phyloP scores from a whole-genome alignment of 2,329 filamentous ascomycete species.

The Cladosporium oxysporum region DNA sequence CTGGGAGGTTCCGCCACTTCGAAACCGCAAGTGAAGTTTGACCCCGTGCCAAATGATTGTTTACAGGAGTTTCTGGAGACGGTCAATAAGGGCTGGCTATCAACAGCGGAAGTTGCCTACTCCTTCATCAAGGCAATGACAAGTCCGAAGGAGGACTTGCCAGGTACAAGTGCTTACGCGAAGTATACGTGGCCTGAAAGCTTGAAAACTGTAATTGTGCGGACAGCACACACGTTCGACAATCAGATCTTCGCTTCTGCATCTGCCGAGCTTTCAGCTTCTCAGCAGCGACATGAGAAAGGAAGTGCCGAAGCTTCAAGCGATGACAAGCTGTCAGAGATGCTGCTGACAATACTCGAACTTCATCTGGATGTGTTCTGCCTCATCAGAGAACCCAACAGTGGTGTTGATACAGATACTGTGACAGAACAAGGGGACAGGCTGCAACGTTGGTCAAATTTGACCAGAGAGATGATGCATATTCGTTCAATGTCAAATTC shows the following conservation, averaged over 20 bases:
- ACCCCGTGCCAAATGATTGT: conserved; percentile 35
- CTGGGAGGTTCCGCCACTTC: conserved; percentile 22
- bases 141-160: neutral
- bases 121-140: conserved; percentile 12
- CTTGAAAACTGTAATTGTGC: conserved; percentile 57
- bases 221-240: conserved; percentile 57
- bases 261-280: conserved; percentile 18
- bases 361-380: conserved; percentile 67
- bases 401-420: conserved; percentile 55
- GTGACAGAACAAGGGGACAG: conserved; percentile 59
- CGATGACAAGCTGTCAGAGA: conserved; percentile 45
- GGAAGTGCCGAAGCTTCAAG: conserved; percentile 25
- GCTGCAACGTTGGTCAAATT: conserved; percentile 59
- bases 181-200: conserved; percentile 56
- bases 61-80: conserved; percentile 44
- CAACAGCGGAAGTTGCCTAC: conserved; percentile 53
- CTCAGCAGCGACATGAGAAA: neutral
- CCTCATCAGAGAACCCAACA: conserved; percentile 62
- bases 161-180: conserved; percentile 47
- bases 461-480: conserved; percentile 58
- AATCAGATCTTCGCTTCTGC: conserved; percentile 49
- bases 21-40: conserved; percentile 22
- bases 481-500: conserved; percentile 21
- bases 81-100: conserved; percentile 51
- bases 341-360: conserved; percentile 63